Conservation (phyloP, 164 flowering plant genomes). For the Nelumbo lutea region DNA sequence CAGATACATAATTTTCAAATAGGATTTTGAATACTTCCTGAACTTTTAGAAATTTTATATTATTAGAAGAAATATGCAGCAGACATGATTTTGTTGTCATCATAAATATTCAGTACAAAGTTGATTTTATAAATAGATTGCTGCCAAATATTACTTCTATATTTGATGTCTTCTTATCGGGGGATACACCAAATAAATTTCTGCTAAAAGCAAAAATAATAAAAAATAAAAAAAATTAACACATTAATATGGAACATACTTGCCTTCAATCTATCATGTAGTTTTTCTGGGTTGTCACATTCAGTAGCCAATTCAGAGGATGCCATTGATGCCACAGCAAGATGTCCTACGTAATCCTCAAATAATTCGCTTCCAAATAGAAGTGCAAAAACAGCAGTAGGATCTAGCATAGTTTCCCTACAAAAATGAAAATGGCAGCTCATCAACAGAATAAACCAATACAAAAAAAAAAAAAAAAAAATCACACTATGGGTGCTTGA, state of each 20-base stretch:
- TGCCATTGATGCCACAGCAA: conserved; percentile 91
- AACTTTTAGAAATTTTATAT: no score
- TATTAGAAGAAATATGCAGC: no score
- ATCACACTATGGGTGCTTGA: no score
- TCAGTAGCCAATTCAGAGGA: conserved; percentile 62
- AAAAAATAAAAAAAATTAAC: neutral
- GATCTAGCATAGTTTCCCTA: conserved; percentile 88
- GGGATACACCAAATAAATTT: neutral
- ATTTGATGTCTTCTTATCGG: neutral
- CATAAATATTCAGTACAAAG: no score
- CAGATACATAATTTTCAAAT: no score
- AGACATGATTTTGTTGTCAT: no score
- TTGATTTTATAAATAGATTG: no score
- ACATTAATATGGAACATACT: conserved; percentile 15
- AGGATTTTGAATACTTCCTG: no score
- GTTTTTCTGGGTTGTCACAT: conserved; percentile 47
- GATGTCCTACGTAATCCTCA: conserved; percentile 87
- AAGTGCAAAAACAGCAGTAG: conserved; percentile 85
- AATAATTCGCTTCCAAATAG: conserved; percentile 93
- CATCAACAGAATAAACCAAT: no score
- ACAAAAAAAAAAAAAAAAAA: no score
- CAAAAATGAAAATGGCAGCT: neutral
- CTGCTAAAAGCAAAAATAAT: neutral
- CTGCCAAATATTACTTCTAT: no score
- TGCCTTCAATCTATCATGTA: conserved; percentile 77